These are phyloP conservation scores for Toxicodendron radicans DNA, from an alignment of 345 rosid species.

Conservation along the genomic window DNA sequence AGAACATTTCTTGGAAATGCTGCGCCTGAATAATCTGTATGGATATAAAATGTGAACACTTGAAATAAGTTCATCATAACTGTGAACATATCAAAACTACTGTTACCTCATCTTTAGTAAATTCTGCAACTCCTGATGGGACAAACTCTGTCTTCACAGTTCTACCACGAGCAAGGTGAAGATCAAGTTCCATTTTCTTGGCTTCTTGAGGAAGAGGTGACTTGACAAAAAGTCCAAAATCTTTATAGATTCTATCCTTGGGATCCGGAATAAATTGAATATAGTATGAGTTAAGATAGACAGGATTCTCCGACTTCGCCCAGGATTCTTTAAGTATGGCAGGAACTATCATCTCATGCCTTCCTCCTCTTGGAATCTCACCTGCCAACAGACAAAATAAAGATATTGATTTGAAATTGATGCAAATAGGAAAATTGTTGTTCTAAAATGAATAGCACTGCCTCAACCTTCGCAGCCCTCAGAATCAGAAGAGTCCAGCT, in stretches of 20 bases:
- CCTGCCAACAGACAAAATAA: constrained; percentile 44
- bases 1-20: constrained; percentile 75
- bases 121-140: constrained; percentile 42
- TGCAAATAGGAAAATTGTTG: constrained; percentile 10
- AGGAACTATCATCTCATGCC: constrained; percentile 84
- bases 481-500: constrained; percentile 35
- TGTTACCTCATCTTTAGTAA: constrained; percentile 60
- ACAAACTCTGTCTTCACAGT: constrained; percentile 63
- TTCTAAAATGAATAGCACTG: constrained; percentile 12
- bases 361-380: constrained; percentile 53
- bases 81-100: constrained; percentile 12
- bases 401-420: constrained; percentile 6
- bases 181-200: constrained; percentile 69
- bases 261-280: constrained; percentile 70
- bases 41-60: constrained; percentile 16
- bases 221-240: constrained; percentile 79
- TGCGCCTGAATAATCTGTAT: constrained; percentile 67
- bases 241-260: constrained; percentile 65
- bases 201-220: constrained; percentile 79
- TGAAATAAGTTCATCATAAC: constrained; percentile 9
- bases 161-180: constrained; percentile 85
- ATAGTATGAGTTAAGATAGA: constrained; percentile 52
- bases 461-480: constrained; percentile 54
- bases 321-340: constrained; percentile 52
- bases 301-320: constrained; percentile 39